phyloP scores from a whole-genome alignment of 2,329 filamentous ascomycete genomes.

The Colletotrichum sp. region DNA sequence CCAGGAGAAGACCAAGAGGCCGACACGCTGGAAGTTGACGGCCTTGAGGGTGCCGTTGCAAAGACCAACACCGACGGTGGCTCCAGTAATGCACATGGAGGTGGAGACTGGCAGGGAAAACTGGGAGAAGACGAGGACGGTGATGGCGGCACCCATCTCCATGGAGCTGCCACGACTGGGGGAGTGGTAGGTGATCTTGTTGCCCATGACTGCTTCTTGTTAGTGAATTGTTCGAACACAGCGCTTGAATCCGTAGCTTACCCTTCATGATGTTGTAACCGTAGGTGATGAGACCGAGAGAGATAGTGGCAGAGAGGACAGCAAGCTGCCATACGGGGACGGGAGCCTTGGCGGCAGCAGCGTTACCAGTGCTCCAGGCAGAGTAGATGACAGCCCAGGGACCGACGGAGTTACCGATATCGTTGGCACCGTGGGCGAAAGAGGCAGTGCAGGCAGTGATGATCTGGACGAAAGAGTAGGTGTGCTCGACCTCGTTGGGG shows the following conservation, averaged over 20 bases:
- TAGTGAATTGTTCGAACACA: constrained; percentile 10
- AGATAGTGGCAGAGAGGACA: constrained; percentile 68
- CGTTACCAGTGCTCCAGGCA: constrained; percentile 68
- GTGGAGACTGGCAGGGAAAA: constrained; percentile 79
- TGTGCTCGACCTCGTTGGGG: constrained; percentile 72
- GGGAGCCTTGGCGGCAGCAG: constrained; percentile 64
- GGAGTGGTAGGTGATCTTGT: constrained; percentile 77
- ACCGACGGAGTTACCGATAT: constrained; percentile 75
- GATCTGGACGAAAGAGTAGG: constrained; percentile 71
- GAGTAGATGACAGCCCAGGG: constrained; percentile 74
- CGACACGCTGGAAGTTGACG: constrained; percentile 78
- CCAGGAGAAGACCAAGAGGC: constrained; percentile 71
- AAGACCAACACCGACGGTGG: constrained; percentile 78
- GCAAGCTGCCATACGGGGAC: constrained; percentile 81
- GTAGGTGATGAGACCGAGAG: constrained; percentile 73
- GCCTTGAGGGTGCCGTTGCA: constrained; percentile 76
- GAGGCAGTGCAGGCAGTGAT: constrained; percentile 74
- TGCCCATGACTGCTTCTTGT: constrained; percentile 71
- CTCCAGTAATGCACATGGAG: constrained; percentile 81
- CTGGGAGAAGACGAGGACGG: constrained; percentile 77
- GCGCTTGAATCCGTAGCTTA: constrained; percentile 36
- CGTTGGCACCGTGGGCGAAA: constrained; percentile 79
- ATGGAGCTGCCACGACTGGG: constrained; percentile 67
- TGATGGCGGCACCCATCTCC: constrained; percentile 82
- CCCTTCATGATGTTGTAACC: constrained; percentile 87